phyloP scores from a whole-genome alignment of 139 green algal genomes.

The Chlamydomonas schloesseri region DNA sequence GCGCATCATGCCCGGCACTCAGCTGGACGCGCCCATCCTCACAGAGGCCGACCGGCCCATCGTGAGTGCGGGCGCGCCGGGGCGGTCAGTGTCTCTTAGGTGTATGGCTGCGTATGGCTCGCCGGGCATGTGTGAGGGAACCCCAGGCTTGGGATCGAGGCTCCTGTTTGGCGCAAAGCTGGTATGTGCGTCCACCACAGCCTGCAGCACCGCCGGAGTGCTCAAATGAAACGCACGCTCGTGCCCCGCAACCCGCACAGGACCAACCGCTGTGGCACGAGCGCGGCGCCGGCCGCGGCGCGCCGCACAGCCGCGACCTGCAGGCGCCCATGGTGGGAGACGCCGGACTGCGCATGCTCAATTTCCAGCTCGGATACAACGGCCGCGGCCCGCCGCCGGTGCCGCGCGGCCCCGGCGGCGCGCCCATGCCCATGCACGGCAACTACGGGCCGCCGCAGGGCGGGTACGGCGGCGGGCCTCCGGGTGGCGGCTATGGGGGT shows the following conservation, averaged over 20 bases:
- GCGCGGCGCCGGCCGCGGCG: constrained; percentile 10
- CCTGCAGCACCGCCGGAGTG: too few species aligned
- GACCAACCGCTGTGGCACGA: constrained; percentile 59
- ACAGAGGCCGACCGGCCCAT: constrained; percentile 51
- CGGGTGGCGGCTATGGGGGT: background rate
- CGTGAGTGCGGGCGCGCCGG: background rate
- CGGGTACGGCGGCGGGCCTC: constrained; percentile 3
- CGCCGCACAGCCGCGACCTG: background rate
- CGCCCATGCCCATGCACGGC: background rate
- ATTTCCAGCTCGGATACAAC: constrained; percentile 34
- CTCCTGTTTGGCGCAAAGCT: too few species aligned
- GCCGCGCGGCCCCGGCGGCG: background rate
- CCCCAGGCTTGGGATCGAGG: too few species aligned
- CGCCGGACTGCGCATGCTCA: constrained; percentile 33
- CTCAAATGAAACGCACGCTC: too few species aligned
- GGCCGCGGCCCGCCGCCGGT: background rate
- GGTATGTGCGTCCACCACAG: too few species aligned
- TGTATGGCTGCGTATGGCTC: background rate
- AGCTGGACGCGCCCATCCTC: constrained; percentile 36
- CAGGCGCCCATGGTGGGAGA: constrained; percentile 39
- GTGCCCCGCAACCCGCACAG: constrained; percentile 31
- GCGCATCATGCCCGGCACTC: constrained; percentile 61
- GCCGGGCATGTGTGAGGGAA: too few species aligned
- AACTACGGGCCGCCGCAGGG: background rate
- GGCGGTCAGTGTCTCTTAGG: too few species aligned